Conservation (phyloP, 768 basidiomycete species). For the Sistotremastrum suecicum region DNA sequence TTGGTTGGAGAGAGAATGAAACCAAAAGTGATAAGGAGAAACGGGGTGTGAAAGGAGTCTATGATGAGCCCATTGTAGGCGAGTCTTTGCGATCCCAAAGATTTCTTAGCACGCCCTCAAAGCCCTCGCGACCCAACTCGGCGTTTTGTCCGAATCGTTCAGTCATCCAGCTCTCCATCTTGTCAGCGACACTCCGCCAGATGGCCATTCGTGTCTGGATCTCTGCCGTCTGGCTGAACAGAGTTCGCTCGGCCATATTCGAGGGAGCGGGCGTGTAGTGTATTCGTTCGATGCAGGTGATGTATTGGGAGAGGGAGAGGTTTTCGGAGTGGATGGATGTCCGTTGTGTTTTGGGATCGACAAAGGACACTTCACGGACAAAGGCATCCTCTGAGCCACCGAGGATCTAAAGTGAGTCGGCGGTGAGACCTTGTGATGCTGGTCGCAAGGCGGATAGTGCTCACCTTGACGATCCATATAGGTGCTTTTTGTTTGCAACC, state of each 20-base stretch:
- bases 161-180: slow-evolving; percentile 73
- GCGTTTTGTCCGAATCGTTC: slow-evolving; percentile 91
- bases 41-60: slow-evolving; percentile 3
- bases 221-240: slow-evolving; percentile 83
- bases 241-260: slow-evolving; percentile 32
- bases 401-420: slow-evolving; percentile 44
- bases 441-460: slow-evolving; percentile 11
- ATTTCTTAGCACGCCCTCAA: slow-evolving; percentile 74
- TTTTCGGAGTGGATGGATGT: slow-evolving; percentile 87
- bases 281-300: slow-evolving; percentile 84
- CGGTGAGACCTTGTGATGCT: neutral
- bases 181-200: slow-evolving; percentile 72
- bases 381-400: slow-evolving; percentile 91
- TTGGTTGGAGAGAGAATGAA: neutral
- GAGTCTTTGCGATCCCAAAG: slow-evolving; percentile 60
- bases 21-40: neutral
- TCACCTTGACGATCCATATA: slow-evolving; percentile 82
- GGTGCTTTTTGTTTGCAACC: slow-evolving; percentile 91
- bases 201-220: slow-evolving; percentile 71
- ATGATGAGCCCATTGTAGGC: neutral
- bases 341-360: slow-evolving; percentile 69
- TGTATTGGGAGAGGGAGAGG: slow-evolving; percentile 88
- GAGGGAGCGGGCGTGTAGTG: slow-evolving; percentile 61
- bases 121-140: slow-evolving; percentile 74
- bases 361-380: slow-evolving; percentile 86